Percentiles rank a stretch among this genome's conserved stretches.
These are phyloP conservation scores for Conidiobolus coronatus DNA, from an alignment of 371 early-diverging fungal genomes.

Conservation along the genomic window DNA sequence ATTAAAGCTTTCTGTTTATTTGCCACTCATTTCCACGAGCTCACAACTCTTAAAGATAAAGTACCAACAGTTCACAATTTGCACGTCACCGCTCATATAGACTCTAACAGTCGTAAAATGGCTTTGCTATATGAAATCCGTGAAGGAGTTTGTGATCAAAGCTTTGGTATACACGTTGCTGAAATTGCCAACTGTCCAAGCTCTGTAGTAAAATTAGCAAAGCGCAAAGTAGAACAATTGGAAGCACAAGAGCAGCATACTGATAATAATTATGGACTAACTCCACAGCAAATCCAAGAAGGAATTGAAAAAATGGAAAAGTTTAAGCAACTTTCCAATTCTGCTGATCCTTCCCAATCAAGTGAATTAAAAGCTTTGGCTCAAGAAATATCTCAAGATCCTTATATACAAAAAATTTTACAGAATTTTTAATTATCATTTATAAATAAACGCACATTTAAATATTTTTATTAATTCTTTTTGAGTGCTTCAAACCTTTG, in stretches of 20 bases:
- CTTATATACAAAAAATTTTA: too few relatives aligned
- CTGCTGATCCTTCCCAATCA: too few relatives aligned
- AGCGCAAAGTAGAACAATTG: conserved; percentile 2
- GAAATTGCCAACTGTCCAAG: conserved; percentile 85
- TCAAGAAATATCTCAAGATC: too few relatives aligned
- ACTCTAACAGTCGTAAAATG: conserved; percentile 19
- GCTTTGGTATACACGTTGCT: conserved; percentile 98
- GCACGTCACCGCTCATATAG: conserved; percentile 59
- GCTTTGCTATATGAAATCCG: conserved; percentile 74
- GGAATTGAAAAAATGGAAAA: too few relatives aligned
- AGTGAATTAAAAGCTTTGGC: too few relatives aligned
- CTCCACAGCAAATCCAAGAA: too few relatives aligned
- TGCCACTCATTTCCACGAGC: conserved; percentile 96
- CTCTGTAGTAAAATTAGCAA: conserved; percentile 28
- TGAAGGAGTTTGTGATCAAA: conserved; percentile 76
- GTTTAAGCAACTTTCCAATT: too few relatives aligned
- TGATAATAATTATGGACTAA: too few relatives aligned
- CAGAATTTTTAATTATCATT: too few relatives aligned
- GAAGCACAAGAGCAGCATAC: not conserved
- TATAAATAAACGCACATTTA: too few relatives aligned
- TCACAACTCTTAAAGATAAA: conserved; percentile 54
- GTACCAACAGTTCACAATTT: conserved; percentile 56
- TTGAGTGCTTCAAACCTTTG: too few relatives aligned
- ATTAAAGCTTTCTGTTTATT: conserved; percentile 66
- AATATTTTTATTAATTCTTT: too few relatives aligned